Percentiles rank a stretch among this genome's conserved stretches.
phyloP scores from a whole-genome alignment of 2,329 filamentous ascomycete species.

The Fusarium falciforme region DNA sequence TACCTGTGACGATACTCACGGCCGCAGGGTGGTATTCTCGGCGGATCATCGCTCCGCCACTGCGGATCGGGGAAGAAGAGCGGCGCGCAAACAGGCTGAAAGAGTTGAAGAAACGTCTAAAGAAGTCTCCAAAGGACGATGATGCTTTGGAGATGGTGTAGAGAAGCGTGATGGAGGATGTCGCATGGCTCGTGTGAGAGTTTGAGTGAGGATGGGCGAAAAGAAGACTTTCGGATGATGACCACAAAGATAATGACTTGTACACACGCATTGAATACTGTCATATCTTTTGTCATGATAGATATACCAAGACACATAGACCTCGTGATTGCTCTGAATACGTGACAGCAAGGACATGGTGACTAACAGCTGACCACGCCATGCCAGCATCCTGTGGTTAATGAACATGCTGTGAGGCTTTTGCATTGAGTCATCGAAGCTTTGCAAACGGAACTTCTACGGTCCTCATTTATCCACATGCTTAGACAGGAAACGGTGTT shows the following conservation, averaged over 20 bases:
- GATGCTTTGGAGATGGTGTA: background rate
- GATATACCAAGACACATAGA: background rate
- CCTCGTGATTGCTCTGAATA: background rate
- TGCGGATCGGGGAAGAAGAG: slow-evolving; percentile 21
- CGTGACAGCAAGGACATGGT: background rate
- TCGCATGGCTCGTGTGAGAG: background rate
- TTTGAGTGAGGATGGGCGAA: background rate
- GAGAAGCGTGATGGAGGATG: background rate
- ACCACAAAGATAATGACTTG: background rate
- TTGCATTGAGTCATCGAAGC: background rate
- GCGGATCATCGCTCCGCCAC: slow-evolving; percentile 2
- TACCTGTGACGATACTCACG: slow-evolving; percentile 44
- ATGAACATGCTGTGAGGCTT: background rate
- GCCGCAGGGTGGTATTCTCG: slow-evolving; percentile 35
- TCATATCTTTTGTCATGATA: background rate
- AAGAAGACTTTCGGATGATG: background rate
- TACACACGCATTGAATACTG: background rate
- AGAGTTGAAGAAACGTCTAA: background rate
- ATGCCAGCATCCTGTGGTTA: background rate
- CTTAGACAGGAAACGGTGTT: background rate
- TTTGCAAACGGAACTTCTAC: background rate
- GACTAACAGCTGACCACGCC: background rate
- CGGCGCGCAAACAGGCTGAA: background rate
- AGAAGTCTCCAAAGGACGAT: background rate
- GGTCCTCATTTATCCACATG: background rate